These are phyloP conservation scores for Pseudodiploospora longispora DNA, from an alignment of 2,329 filamentous ascomycete species.

Conservation along the genomic window DNA sequence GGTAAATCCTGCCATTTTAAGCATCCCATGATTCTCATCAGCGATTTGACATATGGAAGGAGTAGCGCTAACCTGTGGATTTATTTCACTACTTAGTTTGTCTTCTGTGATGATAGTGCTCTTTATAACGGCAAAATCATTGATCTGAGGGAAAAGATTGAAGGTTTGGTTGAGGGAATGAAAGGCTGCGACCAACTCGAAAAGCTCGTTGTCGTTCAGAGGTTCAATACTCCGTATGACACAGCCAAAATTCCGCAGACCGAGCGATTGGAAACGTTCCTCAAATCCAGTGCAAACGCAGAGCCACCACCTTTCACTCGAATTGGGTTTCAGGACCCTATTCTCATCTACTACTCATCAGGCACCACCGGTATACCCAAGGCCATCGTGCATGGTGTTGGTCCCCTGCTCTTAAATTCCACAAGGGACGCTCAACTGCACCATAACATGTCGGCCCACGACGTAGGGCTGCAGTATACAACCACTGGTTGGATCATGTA, in stretches of 20 bases:
- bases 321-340: constrained; percentile 64
- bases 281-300: constrained; percentile 23
- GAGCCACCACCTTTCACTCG: constrained; percentile 46
- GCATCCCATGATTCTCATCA: neutral
- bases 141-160: constrained; percentile 67
- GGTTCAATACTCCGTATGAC: constrained; percentile 55
- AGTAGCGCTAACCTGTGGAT: constrained; percentile 1
- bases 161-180: constrained; percentile 61
- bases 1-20: constrained; percentile 23
- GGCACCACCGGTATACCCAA: constrained; percentile 81
- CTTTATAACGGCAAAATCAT: constrained; percentile 72
- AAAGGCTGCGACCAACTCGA: constrained; percentile 50
- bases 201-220: constrained; percentile 55
- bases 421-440: constrained; percentile 53
- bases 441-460: constrained; percentile 30
- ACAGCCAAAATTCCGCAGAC: constrained; percentile 43
- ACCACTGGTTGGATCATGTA: constrained; percentile 91
- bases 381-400: constrained; percentile 73
- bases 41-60: neutral
- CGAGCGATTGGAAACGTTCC: constrained; percentile 37
- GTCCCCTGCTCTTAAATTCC: constrained; percentile 49
- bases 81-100: constrained; percentile 33
- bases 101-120: constrained; percentile 78
- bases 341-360: constrained; percentile 69
- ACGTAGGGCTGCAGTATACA: constrained; percentile 46